Base-by-base conservation (phyloP, 1,284 basidiomycete species). In the Apiotrichum siamense region DNA sequence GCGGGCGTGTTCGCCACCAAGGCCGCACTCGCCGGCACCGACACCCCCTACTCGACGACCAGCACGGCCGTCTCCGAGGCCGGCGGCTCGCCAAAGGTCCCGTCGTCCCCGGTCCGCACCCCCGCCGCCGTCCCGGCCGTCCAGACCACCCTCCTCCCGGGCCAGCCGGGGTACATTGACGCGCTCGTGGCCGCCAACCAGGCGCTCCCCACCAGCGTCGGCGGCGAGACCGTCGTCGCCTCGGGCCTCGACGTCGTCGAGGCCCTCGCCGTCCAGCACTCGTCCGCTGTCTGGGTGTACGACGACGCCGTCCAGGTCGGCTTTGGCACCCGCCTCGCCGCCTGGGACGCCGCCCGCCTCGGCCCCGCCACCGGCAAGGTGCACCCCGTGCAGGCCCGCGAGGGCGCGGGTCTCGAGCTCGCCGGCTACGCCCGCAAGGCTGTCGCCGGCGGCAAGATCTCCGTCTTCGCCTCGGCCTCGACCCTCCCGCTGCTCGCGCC, bases 391-490 rank as follows among this genome's bases (percentile, higher is more conserved):
- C 89, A 94, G 76, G 90, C 87, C n/a, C 80, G 91, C 52, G 79
- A 85, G 17, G 91, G 91, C 43, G 89, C 91, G 20, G 91, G 91
- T 17, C 75, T 90, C 50, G 82, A 82, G 63, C 77, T 96, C 54
- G 82, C 88, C 35, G 91, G 91, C 17, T 81, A 88, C 55, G 59
- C 69, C 38, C 58, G 58, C 18, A 73, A 73, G 63, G 83, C 88
- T 59, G 82, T 84, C 21, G 24, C 41, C n/a, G 29, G 32, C 29
- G 66, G 61, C 49, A 61, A 62, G 49, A 59, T 75, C 54, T 60
- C 64, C 21, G 68, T 76, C 29, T 74, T 77, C 48, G 70, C 70
- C 18, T 63, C 70, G 10, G 64, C 69, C 36, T 53, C 9, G 74
- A 78, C 60, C 17, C 78, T 93, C 41, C 81, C 85, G 13, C 77